Evolutionary conservation across 2,329 filamentous ascomycete species (phyloP), one percentile per base, ranked within the genome.

Genomic region (Microcyclosporella mali): DNA sequence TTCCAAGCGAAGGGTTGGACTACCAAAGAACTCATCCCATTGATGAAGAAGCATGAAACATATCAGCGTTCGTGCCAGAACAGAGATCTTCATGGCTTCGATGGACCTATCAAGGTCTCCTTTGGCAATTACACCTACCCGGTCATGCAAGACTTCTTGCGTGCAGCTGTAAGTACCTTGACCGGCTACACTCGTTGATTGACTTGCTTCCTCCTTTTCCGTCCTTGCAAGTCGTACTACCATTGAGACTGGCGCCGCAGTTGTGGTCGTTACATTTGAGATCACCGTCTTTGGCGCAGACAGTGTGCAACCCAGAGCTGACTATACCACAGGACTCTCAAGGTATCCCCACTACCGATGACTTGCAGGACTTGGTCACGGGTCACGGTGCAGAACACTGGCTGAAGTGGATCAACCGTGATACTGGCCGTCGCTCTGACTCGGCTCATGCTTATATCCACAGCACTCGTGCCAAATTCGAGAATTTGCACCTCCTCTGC

Each of bases 21-120:
- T 7, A 87, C 84, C 3, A 77, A 87, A 61, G 82, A 88, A 48
- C 73, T 88, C 4, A 66, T 88, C 4, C 84, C 84, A 0, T 70
- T 88, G 15, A 88, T 88, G 84, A 83, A 70, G 69, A 88, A 88
- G 70, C 81, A 87, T 48, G 84, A 88, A 68, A 88, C 84, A 0
- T 88, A 88, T 56, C 84, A 88, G 51, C 61, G 66, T 35, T 56
- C 67, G 9, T 68, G 61, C 58, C 68, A 71, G 50, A 72, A 73
- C 53, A 74, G 75, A 49, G 81, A 85, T 8, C 62, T 85, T 16
- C 85, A 90, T 56, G 85, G 85, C 1, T 86, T 82, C 43, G 83
- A 87, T 27, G 85, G 85, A 0, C 85, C 85, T 0, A 88, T 88
- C 69, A 88, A 88, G 66, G 84, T 88, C 30, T 88, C 83, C 0